Percentiles rank a stretch among this genome's conserved stretches.
Evolutionary conservation across 1,284 basidiomycete species (phyloP).

Genomic region (Cryptococcus floricola): DNA sequence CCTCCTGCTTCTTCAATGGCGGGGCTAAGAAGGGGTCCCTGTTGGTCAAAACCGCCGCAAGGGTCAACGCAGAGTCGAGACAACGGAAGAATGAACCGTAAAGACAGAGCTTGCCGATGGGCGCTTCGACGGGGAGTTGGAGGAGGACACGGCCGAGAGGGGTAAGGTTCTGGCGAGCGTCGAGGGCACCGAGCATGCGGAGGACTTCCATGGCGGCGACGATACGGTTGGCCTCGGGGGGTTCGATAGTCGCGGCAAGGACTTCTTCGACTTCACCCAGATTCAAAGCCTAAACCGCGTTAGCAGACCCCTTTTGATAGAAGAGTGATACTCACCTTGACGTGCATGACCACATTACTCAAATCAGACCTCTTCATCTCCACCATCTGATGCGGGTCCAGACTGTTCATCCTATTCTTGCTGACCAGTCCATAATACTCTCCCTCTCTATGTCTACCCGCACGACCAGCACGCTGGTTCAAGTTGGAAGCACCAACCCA

Average conservation of each 20-base stretch:
- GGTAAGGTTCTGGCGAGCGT: conserved; percentile 70
- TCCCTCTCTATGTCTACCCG: conserved; percentile 85
- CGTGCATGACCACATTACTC: conserved; percentile 90
- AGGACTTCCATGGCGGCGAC: conserved; percentile 75
- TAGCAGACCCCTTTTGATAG: not conserved
- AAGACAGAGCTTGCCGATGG: conserved; percentile 83
- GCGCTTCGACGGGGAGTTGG: conserved; percentile 83
- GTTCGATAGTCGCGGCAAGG: conserved; percentile 79
- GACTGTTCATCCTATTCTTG: conserved; percentile 58
- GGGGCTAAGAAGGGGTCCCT: conserved; percentile 89
- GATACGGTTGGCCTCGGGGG: conserved; percentile 76
- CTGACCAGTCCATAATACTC: conserved; percentile 87
- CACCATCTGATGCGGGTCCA: conserved; percentile 82
- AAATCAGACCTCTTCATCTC: conserved; percentile 95
- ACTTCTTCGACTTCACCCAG: conserved; percentile 88
- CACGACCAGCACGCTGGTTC: conserved; percentile 89
- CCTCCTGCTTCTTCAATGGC: conserved; percentile 51
- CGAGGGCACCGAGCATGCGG: conserved; percentile 83
- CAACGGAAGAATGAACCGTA: conserved; percentile 93
- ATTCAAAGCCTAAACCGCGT: conserved; percentile 61
- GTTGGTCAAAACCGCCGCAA: conserved; percentile 84
- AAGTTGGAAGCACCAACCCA: conserved; percentile 93
- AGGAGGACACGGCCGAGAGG: conserved; percentile 83
- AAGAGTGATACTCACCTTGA: conserved; percentile 57
- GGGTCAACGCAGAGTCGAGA: conserved; percentile 79